Percentiles rank a stretch among this genome's conserved stretches.
Evolutionary conservation across 306 rosid species (phyloP).

Genomic region (Sphenostylis stenocarpa): DNA sequence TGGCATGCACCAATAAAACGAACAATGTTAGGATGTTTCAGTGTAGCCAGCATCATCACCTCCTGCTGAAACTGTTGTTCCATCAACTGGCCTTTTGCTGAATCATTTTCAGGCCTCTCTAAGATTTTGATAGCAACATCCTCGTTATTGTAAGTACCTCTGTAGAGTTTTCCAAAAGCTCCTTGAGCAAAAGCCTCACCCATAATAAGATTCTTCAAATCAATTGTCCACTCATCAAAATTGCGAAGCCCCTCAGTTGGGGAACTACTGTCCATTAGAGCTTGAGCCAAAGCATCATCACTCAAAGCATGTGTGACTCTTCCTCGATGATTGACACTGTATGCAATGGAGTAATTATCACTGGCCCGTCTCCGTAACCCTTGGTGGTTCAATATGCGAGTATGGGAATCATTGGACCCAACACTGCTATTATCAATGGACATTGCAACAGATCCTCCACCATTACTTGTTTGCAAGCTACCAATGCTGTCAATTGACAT

Average conservation of each 20-base stretch:
- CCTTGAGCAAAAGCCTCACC: slow-evolving; percentile 99
- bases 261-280: slow-evolving; percentile 77
- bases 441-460: slow-evolving; percentile 98
- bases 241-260: slow-evolving; percentile 82
- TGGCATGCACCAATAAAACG: slow-evolving; percentile 94
- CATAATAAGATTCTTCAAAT: slow-evolving; percentile 85
- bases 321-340: slow-evolving; percentile 77
- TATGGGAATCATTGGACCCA: slow-evolving; percentile 91
- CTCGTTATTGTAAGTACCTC: slow-evolving; percentile 91
- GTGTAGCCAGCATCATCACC: slow-evolving; percentile 92
- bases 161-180: slow-evolving; percentile 93
- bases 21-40: slow-evolving; percentile 91
- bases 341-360: slow-evolving; percentile 81
- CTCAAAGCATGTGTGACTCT: slow-evolving; percentile 92
- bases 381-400: slow-evolving; percentile 90
- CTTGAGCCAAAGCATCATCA: slow-evolving; percentile 92
- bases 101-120: slow-evolving; percentile 97
- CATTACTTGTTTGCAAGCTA: slow-evolving; percentile 85
- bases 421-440: slow-evolving; percentile 95
- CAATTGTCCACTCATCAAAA: slow-evolving; percentile 89
- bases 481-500: slow-evolving; percentile 87
- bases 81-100: slow-evolving; percentile 82
- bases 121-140: slow-evolving; percentile 95
- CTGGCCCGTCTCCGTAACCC: slow-evolving; percentile 70
- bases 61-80: slow-evolving; percentile 98